Base-by-base conservation (phyloP, 805 yeast species). In the Alloascoidea hylecoeti region DNA sequence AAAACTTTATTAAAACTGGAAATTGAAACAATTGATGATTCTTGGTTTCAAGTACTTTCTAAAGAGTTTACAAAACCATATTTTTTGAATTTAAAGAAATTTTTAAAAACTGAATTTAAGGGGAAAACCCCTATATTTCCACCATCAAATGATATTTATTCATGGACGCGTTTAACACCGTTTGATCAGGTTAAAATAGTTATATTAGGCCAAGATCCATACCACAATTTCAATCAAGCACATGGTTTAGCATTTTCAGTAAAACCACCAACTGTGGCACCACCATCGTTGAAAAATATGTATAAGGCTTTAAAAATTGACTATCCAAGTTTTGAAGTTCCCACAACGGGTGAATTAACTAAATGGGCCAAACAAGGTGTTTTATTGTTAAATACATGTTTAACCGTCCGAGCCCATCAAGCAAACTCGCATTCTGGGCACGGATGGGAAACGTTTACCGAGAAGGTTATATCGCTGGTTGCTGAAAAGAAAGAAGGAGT, bases 241-340 rank as follows among this genome's bases (percentile, higher is more conserved):
- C 98, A 92, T 51, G 98, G 98, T 0, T 61, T 92, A 18, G 97
- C 98, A 2, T 92, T 92, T 48, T 81, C 94, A 15, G 97, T 92
- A 1, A 67, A 74, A 40, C 79, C 81, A 19, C 94, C 95, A 1
- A 77, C 85, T 1, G 73, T 75, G 1, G 80, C 92, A 2, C 97
- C 98, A 0, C 92, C 94, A 1, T 85, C 96, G 1, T 62, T 92
- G 41, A 64, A 72, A 36, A 92, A 92, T 52, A 92, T 92, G 40
- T 92, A 78, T 63, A 89, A 85, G 50, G 77, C 84, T 15, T 57
- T 92, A 12, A 58, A 64, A 38, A 64, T 60, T 19, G 75, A 77
- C 44, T 89, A 77, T 48, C 81, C 94, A 0, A 75, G 74, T 9
- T 88, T 83, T 50, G 60, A 57, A 36, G 57, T 69, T 4, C 86